A percentile compares a stretch with the other conserved stretches of the same genome.
phyloP scores from a whole-genome alignment of 2,329 filamentous ascomycete genomes.

The Hypoxylon sp. region DNA sequence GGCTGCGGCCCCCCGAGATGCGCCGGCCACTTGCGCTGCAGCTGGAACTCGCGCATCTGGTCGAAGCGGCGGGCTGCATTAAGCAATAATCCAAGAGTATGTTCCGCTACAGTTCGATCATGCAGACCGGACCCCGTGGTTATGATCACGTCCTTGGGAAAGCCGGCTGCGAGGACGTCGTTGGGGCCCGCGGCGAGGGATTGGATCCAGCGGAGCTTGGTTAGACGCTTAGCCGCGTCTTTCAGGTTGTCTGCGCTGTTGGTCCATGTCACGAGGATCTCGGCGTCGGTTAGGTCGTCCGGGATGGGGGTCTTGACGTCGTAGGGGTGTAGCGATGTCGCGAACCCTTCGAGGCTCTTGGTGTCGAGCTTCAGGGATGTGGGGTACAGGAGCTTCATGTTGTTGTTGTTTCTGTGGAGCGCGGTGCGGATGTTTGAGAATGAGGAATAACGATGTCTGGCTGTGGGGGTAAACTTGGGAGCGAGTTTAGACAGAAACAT shows the following conservation, averaged over 20 bases:
- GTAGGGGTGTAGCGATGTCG: constrained; percentile 70
- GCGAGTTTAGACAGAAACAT: constrained; percentile 7
- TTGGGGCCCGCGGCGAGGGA: constrained; percentile 76
- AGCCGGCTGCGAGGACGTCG: constrained; percentile 74
- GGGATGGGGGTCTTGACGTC: constrained; percentile 70
- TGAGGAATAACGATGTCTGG: constrained; percentile 7
- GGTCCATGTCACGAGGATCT: constrained; percentile 73
- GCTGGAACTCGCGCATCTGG: constrained; percentile 75
- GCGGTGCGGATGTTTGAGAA: not conserved
- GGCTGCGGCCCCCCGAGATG: constrained; percentile 74
- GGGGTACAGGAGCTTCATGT: constrained; percentile 77
- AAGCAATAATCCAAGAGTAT: constrained; percentile 71
- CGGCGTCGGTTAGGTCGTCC: constrained; percentile 70
- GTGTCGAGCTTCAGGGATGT: constrained; percentile 72
- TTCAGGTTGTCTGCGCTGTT: constrained; percentile 71
- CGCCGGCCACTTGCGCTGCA: constrained; percentile 69
- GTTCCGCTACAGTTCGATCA: constrained; percentile 76
- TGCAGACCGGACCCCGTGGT: constrained; percentile 75
- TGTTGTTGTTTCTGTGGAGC: constrained; percentile 52
- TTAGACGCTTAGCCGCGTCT: constrained; percentile 69
- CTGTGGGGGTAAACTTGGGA: not conserved
- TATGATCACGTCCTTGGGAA: constrained; percentile 64
- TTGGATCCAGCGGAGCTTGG: constrained; percentile 75
- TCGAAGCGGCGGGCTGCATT: constrained; percentile 70
- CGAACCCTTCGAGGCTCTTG: constrained; percentile 70